These are phyloP conservation scores for Amanita molliuscula DNA, from an alignment of 768 basidiomycete species.

Conservation along the genomic window DNA sequence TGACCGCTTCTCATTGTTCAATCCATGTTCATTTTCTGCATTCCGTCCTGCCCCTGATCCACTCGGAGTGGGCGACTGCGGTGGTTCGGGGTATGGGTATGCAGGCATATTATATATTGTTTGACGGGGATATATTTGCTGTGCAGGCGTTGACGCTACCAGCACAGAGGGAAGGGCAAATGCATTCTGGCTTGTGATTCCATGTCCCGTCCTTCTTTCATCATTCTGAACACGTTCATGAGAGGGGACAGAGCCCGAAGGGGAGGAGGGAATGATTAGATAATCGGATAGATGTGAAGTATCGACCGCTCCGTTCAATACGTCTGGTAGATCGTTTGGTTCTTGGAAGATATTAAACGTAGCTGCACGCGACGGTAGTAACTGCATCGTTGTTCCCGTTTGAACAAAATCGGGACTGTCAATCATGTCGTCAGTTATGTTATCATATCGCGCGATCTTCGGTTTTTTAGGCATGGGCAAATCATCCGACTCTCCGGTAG, in stretches of 20 bases:
- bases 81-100: conserved; percentile 45
- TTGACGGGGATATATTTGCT: conserved; percentile 21
- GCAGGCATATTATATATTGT: conserved; percentile 18
- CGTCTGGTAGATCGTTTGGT: conserved; percentile 20
- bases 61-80: conserved; percentile 47
- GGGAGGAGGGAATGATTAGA: conserved; percentile 34
- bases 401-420: not conserved
- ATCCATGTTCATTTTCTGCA: not conserved
- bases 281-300: conserved; percentile 43
- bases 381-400: conserved; percentile 9
- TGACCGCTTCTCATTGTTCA: conserved; percentile 22
- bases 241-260: conserved; percentile 15
- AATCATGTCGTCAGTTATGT: not conserved
- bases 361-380: conserved; percentile 20
- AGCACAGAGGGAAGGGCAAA: conserved; percentile 45
- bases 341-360: conserved; percentile 43
- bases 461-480: conserved; percentile 5
- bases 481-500: not conserved
- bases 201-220: conserved; percentile 38
- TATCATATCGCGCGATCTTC: conserved; percentile 7
- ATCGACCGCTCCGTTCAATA: conserved; percentile 37
- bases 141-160: conserved; percentile 41
- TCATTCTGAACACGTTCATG: conserved; percentile 8
- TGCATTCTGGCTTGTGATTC: conserved; percentile 42
- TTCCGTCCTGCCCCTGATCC: conserved; percentile 16